These are phyloP conservation scores for Vigna mungo DNA, from an alignment of 306 rosid genomes.

Conservation along the genomic window DNA sequence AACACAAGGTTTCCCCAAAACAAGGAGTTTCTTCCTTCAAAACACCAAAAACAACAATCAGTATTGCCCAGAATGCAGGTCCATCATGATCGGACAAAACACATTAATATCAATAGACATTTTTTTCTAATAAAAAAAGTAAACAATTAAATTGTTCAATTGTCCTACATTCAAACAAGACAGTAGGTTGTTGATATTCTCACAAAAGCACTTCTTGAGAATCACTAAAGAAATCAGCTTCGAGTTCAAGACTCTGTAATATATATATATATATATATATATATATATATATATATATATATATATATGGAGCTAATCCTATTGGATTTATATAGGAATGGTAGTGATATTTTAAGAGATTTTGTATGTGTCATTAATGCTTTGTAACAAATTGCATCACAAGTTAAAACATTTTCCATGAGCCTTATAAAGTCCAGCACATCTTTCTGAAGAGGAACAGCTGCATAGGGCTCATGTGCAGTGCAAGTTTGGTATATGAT, in stretches of 20 bases:
- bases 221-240: background rate
- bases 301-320: background rate
- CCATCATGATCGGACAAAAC: background rate
- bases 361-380: background rate
- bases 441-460: background rate
- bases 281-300: background rate
- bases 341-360: background rate
- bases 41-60: background rate
- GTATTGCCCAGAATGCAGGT: background rate
- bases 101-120: background rate
- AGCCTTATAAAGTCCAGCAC: background rate
- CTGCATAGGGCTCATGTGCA: slow-evolving; percentile 18
- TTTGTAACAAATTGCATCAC: slow-evolving; percentile 7
- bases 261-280: background rate
- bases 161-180: slow-evolving; percentile 4
- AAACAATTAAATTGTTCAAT: background rate
- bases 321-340: background rate
- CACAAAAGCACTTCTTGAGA: background rate
- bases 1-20: background rate
- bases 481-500: slow-evolving; percentile 5
- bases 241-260: background rate
- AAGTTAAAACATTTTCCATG: background rate
- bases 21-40: background rate
- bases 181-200: background rate
- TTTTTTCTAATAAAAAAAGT: background rate